Evolutionary conservation across 169 alveolate genomes (phyloP).

Genomic region (Condylostoma magnum): DNA sequence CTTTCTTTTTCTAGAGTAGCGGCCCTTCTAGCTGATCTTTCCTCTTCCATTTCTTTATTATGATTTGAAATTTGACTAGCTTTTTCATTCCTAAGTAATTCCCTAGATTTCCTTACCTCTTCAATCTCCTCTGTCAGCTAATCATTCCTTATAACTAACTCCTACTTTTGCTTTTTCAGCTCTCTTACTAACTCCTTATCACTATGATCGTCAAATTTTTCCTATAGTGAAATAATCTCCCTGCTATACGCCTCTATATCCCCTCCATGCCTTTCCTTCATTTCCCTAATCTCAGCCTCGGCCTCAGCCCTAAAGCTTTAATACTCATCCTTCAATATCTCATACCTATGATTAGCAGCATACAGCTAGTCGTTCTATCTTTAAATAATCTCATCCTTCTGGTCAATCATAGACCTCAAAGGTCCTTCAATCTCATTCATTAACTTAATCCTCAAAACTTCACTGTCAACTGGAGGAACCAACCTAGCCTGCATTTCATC

Average conservation of each 20-base stretch:
- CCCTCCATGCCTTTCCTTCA: background rate
- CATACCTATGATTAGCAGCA: background rate
- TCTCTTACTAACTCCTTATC: constrained; percentile 3
- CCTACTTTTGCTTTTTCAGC: constrained; percentile 8
- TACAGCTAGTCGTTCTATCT: background rate
- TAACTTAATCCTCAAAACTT: constrained; percentile 6
- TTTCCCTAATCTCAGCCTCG: constrained; percentile 19
- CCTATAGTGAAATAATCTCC: background rate
- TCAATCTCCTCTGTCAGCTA: constrained; percentile 17
- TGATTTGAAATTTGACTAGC: background rate
- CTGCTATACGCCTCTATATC: background rate
- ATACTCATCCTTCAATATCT: background rate
- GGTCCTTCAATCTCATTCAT: constrained; percentile 33
- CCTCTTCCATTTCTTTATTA: constrained; percentile 16
- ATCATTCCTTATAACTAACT: background rate
- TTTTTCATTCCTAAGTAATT: constrained; percentile 1
- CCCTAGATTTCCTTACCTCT: constrained; percentile 10
- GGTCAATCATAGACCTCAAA: background rate
- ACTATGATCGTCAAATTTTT: constrained; percentile 11
- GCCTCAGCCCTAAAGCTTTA: background rate
- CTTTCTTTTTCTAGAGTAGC: background rate
- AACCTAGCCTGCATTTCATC: constrained; percentile 26
- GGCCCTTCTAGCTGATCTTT: background rate
- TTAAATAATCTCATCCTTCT: background rate
- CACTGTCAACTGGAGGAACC: constrained; percentile 35